Percentiles rank a stretch among this genome's conserved stretches.
phyloP scores from a whole-genome alignment of 2,329 filamentous ascomycete species.

The Fusarium marasasianum region DNA sequence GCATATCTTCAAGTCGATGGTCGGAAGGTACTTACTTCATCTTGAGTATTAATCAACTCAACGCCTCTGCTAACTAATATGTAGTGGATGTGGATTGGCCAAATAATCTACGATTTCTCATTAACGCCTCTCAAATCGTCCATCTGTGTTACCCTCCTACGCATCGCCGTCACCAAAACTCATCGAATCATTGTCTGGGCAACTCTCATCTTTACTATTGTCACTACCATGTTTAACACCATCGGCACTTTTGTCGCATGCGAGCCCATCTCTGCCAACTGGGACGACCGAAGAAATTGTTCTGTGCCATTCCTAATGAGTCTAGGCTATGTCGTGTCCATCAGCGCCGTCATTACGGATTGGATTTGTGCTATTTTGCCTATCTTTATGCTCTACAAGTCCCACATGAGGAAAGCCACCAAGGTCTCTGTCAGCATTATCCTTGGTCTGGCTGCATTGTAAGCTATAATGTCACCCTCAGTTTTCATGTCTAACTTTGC shows the following conservation, averaged over 20 bases:
- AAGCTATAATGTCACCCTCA: rapidly evolving
- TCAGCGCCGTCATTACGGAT: constrained; percentile 3
- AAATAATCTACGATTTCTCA: constrained; percentile 8
- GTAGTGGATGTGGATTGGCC: constrained; percentile 23
- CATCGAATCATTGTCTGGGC: constrained; percentile 26
- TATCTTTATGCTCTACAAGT: constrained; percentile 26
- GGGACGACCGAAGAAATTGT: neutral
- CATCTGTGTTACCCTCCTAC: constrained; percentile 26
- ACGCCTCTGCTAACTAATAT: neutral
- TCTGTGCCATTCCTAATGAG: neutral
- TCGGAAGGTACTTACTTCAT: constrained; percentile 7
- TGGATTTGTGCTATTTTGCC: constrained; percentile 27
- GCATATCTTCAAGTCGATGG: neutral
- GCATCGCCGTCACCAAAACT: constrained; percentile 16
- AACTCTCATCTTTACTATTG: neutral
- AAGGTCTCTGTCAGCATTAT: constrained; percentile 26
- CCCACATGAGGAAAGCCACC: constrained; percentile 17
- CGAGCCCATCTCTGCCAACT: constrained; percentile 1
- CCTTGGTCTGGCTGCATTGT: constrained; percentile 27
- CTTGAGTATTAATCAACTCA: neutral
- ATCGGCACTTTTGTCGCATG: constrained; percentile 5
- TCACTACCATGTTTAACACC: neutral
- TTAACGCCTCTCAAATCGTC: constrained; percentile 23
- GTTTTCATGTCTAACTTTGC: rapidly evolving
- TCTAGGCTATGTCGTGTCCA: constrained; percentile 17